Conservation (phyloP, 345 rosid genomes). For the Diplotaxis tenuifolia region DNA sequence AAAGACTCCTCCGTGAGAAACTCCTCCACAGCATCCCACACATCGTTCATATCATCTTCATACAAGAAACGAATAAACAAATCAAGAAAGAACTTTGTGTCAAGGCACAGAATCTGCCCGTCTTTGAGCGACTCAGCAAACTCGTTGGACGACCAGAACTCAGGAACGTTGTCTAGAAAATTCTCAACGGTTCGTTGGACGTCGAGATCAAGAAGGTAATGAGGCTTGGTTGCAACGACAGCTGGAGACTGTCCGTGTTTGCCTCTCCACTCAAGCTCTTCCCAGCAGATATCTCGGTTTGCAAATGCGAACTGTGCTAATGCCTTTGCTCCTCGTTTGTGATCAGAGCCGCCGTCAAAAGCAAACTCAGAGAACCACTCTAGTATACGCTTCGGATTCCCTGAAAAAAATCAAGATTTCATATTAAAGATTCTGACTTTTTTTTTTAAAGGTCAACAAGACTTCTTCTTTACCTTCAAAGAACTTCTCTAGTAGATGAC, state of each 20-base stretch:
- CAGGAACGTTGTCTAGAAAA: constrained; percentile 75
- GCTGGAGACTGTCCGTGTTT: constrained; percentile 98
- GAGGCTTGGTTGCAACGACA: constrained; percentile 91
- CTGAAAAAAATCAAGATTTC: constrained; percentile 53
- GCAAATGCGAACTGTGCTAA: constrained; percentile 81
- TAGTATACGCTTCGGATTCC: constrained; percentile 50
- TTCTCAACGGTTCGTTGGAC: constrained; percentile 68
- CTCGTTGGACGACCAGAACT: constrained; percentile 86
- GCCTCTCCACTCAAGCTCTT: constrained; percentile 92
- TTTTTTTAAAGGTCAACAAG: not conserved
- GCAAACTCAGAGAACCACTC: constrained; percentile 79
- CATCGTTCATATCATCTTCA: constrained; percentile 57
- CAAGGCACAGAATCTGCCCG: constrained; percentile 68
- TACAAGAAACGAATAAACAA: constrained; percentile 64
- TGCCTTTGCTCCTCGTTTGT: constrained; percentile 81
- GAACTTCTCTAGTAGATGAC: constrained; percentile 67
- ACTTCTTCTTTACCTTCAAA: constrained; percentile 66
- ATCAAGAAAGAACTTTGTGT: constrained; percentile 62
- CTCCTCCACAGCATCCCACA: constrained; percentile 69
- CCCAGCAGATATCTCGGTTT: constrained; percentile 93
- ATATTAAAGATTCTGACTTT: too few relatives aligned
- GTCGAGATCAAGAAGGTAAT: constrained; percentile 90
- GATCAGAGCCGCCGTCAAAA: constrained; percentile 58
- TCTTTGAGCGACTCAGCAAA: constrained; percentile 76
- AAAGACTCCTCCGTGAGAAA: constrained; percentile 66